Percentiles rank a stretch among this genome's conserved stretches.
phyloP scores from a whole-genome alignment of 2,329 filamentous ascomycete genomes.

The Zymoseptoria pseudotritici region DNA sequence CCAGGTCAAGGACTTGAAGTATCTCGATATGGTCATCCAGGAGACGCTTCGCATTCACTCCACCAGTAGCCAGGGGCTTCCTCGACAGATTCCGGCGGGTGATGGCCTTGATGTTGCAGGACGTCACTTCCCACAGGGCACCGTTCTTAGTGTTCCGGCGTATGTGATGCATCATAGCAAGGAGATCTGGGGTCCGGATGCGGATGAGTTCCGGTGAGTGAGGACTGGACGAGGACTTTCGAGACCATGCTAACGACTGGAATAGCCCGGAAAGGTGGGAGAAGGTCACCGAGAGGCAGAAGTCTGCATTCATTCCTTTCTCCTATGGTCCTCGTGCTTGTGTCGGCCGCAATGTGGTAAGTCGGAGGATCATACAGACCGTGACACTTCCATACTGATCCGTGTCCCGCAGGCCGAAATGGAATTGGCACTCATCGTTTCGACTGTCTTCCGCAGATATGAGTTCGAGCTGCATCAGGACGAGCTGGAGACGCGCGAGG shows the following conservation, averaged over 20 bases:
- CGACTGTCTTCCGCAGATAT: constrained; percentile 30
- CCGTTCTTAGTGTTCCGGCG: constrained; percentile 34
- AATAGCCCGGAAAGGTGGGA: constrained; percentile 32
- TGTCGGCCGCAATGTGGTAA: constrained; percentile 35
- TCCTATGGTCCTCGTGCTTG: constrained; percentile 38
- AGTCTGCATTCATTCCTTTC: constrained; percentile 36
- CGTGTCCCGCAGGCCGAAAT: constrained; percentile 29
- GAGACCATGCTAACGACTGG: constrained; percentile 24
- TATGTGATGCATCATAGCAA: constrained; percentile 36
- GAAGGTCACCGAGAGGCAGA: constrained; percentile 29
- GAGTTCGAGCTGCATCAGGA: constrained; percentile 31
- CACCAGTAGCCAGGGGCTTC: constrained; percentile 78
- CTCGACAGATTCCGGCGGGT: constrained; percentile 61
- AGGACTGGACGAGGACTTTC: constrained; percentile 17
- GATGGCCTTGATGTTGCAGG: constrained; percentile 58
- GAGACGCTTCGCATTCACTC: constrained; percentile 82
- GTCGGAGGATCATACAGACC: neutral
- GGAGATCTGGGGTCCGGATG: constrained; percentile 36
- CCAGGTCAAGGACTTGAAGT: constrained; percentile 66
- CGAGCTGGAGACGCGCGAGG: constrained; percentile 28
- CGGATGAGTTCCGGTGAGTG: constrained; percentile 34
- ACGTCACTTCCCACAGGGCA: constrained; percentile 56
- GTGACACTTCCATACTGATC: neutral
- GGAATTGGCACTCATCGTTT: constrained; percentile 35
- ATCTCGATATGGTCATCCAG: constrained; percentile 67